Evolutionary conservation across 1,284 basidiomycete genomes (phyloP).

Genomic region (Pascua guehoae): DNA sequence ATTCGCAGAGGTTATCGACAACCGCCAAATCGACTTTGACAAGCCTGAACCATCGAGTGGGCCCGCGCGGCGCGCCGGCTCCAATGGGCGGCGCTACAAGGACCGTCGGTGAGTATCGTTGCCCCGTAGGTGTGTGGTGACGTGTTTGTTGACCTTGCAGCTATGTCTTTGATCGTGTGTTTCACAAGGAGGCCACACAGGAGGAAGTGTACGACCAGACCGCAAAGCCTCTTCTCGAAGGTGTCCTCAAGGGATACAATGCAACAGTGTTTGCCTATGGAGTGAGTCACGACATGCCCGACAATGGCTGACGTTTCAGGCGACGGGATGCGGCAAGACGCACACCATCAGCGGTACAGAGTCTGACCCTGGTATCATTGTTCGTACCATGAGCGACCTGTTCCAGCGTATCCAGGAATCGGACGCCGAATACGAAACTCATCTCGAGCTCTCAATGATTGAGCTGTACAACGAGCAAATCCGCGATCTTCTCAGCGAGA

Average conservation of each 20-base stretch:
- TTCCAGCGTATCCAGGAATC: slow-evolving; percentile 84
- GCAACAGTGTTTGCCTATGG: slow-evolving; percentile 97
- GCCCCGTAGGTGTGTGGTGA: background rate
- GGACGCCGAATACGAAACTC: slow-evolving; percentile 72
- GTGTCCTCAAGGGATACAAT: slow-evolving; percentile 89
- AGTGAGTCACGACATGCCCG: slow-evolving; percentile 58
- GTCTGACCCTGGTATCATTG: slow-evolving; percentile 83
- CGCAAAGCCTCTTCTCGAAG: slow-evolving; percentile 73
- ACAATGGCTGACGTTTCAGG: slow-evolving; percentile 55
- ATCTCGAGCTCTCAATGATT: slow-evolving; percentile 86
- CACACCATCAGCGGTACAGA: slow-evolving; percentile 93
- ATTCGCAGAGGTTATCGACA: slow-evolving; percentile 51
- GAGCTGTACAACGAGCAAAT: slow-evolving; percentile 99
- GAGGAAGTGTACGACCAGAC: slow-evolving; percentile 81
- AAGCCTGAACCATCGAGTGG: slow-evolving; percentile 74
- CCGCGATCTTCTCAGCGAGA: slow-evolving; percentile 81
- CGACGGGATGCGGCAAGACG: slow-evolving; percentile 95
- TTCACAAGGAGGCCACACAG: slow-evolving; percentile 72
- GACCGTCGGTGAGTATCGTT: slow-evolving; percentile 57
- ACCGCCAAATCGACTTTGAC: slow-evolving; percentile 76
- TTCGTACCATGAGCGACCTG: slow-evolving; percentile 92
- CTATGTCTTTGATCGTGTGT: slow-evolving; percentile 93
- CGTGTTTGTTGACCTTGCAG: slow-evolving; percentile 45
- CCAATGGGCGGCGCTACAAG: slow-evolving; percentile 83
- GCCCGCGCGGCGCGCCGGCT: slow-evolving; percentile 57